phyloP scores from a whole-genome alignment of 2,329 filamentous ascomycete genomes.

The Verticillium isaacii region DNA sequence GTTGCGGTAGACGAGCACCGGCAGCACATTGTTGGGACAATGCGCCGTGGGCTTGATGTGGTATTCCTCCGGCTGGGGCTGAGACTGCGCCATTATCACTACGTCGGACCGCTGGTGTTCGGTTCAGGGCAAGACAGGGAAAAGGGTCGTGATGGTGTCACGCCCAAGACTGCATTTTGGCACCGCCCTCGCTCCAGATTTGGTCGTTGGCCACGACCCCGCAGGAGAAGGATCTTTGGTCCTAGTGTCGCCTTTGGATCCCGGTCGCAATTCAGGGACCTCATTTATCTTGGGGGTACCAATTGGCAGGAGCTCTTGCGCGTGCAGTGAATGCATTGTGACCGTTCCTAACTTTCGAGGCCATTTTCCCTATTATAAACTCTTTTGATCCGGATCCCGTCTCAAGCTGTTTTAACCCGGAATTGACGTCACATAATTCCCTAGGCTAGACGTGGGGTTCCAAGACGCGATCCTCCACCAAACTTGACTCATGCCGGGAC shows the following conservation, averaged over 20 bases:
- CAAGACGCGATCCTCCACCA: background rate
- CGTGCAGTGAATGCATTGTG: no score
- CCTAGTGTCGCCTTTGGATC: background rate
- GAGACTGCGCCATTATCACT: background rate
- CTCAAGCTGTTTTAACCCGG: no score
- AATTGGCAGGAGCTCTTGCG: no score
- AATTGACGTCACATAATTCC: no score
- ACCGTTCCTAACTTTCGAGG: no score
- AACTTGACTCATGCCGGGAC: background rate
- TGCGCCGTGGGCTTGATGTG: conserved; percentile 1
- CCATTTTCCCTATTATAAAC: no score
- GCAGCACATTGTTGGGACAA: conserved; percentile 15
- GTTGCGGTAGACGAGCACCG: conserved; percentile 15
- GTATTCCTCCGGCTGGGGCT: conserved; percentile 2
- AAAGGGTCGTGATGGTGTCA: background rate
- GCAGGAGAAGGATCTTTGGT: background rate
- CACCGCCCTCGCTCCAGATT: background rate
- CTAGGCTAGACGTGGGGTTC: background rate
- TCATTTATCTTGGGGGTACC: background rate
- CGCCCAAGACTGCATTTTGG: background rate
- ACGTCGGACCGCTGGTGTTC: background rate
- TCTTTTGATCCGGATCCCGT: no score
- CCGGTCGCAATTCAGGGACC: background rate
- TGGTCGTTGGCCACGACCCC: background rate
- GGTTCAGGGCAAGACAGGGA: background rate